Evolutionary conservation across 1,284 basidiomycete genomes (phyloP).

Genomic region (Vanrija sp.): DNA sequence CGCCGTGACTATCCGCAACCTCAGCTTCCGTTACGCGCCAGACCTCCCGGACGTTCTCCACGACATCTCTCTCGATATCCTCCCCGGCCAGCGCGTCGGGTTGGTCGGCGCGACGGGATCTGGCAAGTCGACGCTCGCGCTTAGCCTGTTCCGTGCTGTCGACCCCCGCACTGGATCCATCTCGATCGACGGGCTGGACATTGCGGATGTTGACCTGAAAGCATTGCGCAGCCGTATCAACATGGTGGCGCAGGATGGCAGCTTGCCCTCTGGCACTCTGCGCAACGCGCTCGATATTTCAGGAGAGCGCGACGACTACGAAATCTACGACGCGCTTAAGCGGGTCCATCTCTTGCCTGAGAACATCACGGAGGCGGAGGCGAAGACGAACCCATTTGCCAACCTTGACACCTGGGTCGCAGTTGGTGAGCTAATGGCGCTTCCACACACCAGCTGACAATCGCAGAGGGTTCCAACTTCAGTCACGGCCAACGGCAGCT

Average conservation of each 20-base stretch:
- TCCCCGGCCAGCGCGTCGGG: slow-evolving; percentile 71
- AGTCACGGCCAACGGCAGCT: slow-evolving; percentile 74
- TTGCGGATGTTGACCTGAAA: slow-evolving; percentile 57
- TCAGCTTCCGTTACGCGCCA: slow-evolving; percentile 63
- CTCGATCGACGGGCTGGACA: slow-evolving; percentile 66
- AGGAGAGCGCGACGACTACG: slow-evolving; percentile 50
- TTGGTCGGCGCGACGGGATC: slow-evolving; percentile 64
- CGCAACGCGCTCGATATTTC: slow-evolving; percentile 61
- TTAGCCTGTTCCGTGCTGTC: slow-evolving; percentile 64
- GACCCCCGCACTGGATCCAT: slow-evolving; percentile 63
- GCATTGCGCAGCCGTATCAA: slow-evolving; percentile 61
- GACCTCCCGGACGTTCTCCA: slow-evolving; percentile 70
- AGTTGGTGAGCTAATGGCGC: slow-evolving; percentile 15
- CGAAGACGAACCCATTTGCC: slow-evolving; percentile 52
- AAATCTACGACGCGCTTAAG: slow-evolving; percentile 56
- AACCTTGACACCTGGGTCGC: slow-evolving; percentile 54
- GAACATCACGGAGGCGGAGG: slow-evolving; percentile 50
- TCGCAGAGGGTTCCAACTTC: slow-evolving; percentile 59
- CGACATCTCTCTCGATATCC: slow-evolving; percentile 60
- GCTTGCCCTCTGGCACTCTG: slow-evolving; percentile 54
- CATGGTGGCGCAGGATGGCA: slow-evolving; percentile 51
- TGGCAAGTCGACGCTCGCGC: slow-evolving; percentile 72
- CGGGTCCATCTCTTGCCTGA: slow-evolving; percentile 55
- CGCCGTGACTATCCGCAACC: slow-evolving; percentile 59
- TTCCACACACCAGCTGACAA: slow-evolving; percentile 3